Conservation (phyloP, 306 rosid species). For the Aeschynomene evenia region DNA sequence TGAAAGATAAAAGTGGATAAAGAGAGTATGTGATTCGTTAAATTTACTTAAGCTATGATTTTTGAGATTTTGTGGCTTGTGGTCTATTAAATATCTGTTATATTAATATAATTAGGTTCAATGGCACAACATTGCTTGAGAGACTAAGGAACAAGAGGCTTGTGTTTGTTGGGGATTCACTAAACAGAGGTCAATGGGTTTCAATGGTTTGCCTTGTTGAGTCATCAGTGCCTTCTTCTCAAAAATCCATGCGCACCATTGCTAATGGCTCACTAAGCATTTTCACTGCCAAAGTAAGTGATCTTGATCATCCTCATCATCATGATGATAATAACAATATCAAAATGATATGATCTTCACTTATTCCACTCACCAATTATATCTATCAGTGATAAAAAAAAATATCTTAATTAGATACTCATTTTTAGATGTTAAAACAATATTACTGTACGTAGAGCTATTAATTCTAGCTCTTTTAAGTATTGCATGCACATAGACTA, state of each 20-base stretch:
- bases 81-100: conserved; percentile 35
- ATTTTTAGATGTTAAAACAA: too few species aligned
- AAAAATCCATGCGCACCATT: conserved; percentile 52
- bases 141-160: conserved; percentile 81
- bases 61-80: conserved; percentile 47
- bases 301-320: background rate
- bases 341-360: too few species aligned
- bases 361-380: too few species aligned
- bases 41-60: background rate
- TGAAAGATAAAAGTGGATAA: too few species aligned
- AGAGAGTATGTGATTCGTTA: background rate
- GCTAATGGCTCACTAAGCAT: conserved; percentile 64
- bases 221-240: conserved; percentile 39
- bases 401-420: too few species aligned
- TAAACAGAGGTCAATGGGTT: conserved; percentile 90
- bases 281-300: conserved; percentile 67
- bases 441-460: too few species aligned
- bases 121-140: conserved; percentile 70
- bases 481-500: background rate
- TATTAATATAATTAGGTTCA: conserved; percentile 64
- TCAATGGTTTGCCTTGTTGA: conserved; percentile 82
- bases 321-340: too few species aligned
- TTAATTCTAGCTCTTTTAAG: background rate
- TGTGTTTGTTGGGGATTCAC: conserved; percentile 84
- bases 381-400: too few species aligned